These are phyloP conservation scores for Drechslerella coelobrocha DNA, from an alignment of 2,329 filamentous ascomycete genomes.

Conservation along the genomic window DNA sequence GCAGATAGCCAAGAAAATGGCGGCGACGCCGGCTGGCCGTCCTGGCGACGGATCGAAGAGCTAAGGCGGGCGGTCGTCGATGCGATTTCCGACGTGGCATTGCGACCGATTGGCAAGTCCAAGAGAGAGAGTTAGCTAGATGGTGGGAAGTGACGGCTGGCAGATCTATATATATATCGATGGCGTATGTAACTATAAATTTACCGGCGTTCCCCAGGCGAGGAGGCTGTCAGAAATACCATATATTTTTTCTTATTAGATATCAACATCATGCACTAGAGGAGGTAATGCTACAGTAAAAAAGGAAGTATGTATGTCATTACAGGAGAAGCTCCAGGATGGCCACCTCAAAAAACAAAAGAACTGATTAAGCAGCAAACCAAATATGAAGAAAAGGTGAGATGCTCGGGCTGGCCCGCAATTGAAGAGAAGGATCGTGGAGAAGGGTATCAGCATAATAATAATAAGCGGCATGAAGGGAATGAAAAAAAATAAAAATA, in stretches of 20 bases:
- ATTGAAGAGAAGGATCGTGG: slow-evolving; percentile 37
- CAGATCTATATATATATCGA: background rate
- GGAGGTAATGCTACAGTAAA: no score
- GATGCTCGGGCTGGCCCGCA: no score
- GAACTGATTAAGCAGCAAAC: no score
- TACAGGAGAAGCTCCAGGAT: slow-evolving; percentile 14
- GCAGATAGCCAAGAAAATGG: background rate
- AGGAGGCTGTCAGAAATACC: no score
- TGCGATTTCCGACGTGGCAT: slow-evolving; percentile 8
- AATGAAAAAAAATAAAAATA: slow-evolving; percentile 2
- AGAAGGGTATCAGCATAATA: slow-evolving; percentile 33
- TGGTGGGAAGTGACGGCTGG: no score
- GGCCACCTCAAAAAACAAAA: no score
- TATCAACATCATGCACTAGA: no score
- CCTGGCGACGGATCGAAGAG: slow-evolving; percentile 14
- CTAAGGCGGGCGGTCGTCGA: slow-evolving; percentile 10
- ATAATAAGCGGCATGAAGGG: slow-evolving; percentile 2
- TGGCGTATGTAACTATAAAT: background rate
- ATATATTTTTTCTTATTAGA: no score
- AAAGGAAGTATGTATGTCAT: background rate
- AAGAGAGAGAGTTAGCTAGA: slow-evolving; percentile 17
- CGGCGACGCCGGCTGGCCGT: slow-evolving; percentile 1
- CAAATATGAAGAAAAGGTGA: background rate
- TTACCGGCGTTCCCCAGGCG: no score
- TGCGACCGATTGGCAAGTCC: slow-evolving; percentile 16